Conservation (phyloP, 2,329 filamentous ascomycete species). For the Tolypocladium ophioglossoides region DNA sequence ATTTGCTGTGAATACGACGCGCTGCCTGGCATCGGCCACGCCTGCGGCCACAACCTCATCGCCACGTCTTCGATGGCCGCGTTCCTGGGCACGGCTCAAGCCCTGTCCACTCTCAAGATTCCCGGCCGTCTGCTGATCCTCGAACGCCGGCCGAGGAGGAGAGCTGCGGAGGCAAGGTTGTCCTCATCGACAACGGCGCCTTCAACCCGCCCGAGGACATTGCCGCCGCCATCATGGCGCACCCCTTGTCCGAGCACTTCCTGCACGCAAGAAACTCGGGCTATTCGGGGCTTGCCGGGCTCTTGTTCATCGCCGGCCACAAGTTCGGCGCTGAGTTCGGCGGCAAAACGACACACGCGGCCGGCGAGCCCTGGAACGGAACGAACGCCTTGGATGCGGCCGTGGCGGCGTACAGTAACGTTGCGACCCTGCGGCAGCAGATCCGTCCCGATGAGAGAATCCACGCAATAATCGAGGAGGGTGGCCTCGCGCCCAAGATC, state of each 20-base stretch:
- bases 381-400: constrained; percentile 27
- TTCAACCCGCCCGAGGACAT: constrained; percentile 12
- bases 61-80: constrained; percentile 27
- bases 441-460: constrained; percentile 24
- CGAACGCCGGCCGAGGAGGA: constrained; percentile 33
- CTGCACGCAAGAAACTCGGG: not conserved
- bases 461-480: constrained; percentile 25
- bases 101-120: constrained; percentile 16
- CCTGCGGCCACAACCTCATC: constrained; percentile 36
- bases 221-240: constrained; percentile 19
- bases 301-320: constrained; percentile 20
- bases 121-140: constrained; percentile 27
- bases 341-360: constrained; percentile 23
- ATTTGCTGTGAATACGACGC: constrained; percentile 39
- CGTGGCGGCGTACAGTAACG: constrained; percentile 22
- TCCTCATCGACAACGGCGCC: constrained; percentile 17
- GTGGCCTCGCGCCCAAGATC: constrained; percentile 24
- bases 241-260: constrained; percentile 8
- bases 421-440: constrained; percentile 26
- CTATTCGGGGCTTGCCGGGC: constrained; percentile 13
- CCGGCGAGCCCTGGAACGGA: constrained; percentile 24
- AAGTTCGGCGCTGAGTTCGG: constrained; percentile 21
- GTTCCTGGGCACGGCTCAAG: constrained; percentile 26
- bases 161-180: constrained; percentile 28
- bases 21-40: constrained; percentile 33